Percentiles rank a stretch among this genome's conserved stretches.
Evolutionary conservation across 192 early-diverging fungal species (phyloP).

Genomic region (Backusella luteola): DNA sequence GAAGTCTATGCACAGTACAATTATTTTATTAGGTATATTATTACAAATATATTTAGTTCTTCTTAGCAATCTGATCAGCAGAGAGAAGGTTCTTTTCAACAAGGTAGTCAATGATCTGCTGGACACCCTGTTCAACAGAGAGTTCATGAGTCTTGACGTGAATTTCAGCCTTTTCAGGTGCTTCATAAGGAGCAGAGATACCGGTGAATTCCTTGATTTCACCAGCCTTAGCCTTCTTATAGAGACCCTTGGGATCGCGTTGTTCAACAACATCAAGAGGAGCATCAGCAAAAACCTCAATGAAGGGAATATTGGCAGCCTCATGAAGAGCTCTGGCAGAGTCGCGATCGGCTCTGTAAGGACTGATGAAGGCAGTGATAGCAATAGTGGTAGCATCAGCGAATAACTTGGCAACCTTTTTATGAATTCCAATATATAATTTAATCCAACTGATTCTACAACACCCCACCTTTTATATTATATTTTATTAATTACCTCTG

Average conservation of each 20-base stretch:
- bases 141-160: conserved; percentile 79
- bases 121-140: conserved; percentile 68
- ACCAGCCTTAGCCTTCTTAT: conserved; percentile 93
- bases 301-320: conserved; percentile 76
- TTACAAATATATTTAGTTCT: conserved; percentile 4
- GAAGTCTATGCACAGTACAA: not conserved
- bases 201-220: conserved; percentile 98
- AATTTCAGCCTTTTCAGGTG: conserved; percentile 78
- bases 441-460: not conserved
- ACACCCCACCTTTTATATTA: not conserved
- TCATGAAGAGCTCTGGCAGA: conserved; percentile 76
- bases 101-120: conserved; percentile 41
- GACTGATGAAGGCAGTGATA: conserved; percentile 90
- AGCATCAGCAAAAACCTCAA: conserved; percentile 88
- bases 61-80: conserved; percentile 13
- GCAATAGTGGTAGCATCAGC: conserved; percentile 81
- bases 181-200: conserved; percentile 90
- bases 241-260: conserved; percentile 93
- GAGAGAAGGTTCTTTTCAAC: conserved; percentile 14
- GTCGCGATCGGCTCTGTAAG: conserved; percentile 81
- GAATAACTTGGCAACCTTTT: conserved; percentile 83
- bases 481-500: conserved; percentile 57
- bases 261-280: conserved; percentile 84
- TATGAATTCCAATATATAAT: not conserved
- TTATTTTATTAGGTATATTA: conserved; percentile 4